phyloP scores from a whole-genome alignment of 2,329 filamentous ascomycete species.

The Lecanosticta acicola region DNA sequence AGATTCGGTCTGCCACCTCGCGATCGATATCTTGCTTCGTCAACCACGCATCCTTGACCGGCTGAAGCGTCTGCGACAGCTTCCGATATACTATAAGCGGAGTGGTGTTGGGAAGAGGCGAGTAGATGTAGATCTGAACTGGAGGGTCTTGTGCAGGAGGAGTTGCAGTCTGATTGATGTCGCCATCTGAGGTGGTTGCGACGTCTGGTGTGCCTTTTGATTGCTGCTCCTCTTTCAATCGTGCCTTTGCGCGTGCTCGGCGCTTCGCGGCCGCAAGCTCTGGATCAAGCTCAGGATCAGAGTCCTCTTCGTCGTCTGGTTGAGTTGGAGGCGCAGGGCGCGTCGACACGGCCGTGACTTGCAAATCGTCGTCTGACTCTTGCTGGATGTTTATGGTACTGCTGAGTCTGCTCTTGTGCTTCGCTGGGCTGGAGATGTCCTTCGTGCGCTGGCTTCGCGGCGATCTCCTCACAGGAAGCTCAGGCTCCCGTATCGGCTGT shows the following conservation, averaged over 20 bases:
- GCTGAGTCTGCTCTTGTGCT: conserved; percentile 3
- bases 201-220: conserved; percentile 7
- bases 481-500: conserved; percentile 6
- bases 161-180: conserved; percentile 3
- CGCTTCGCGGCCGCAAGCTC: conserved; percentile 40
- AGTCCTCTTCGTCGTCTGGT: conserved; percentile 34
- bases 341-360: conserved; percentile 4
- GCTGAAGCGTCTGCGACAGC: conserved; percentile 60
- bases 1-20: conserved; percentile 51
- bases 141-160: conserved; percentile 41
- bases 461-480: conserved; percentile 10
- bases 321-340: conserved; percentile 3
- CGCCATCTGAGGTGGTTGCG: conserved; percentile 5
- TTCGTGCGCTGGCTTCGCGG: conserved; percentile 14
- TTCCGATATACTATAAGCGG: conserved; percentile 60
- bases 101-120: conserved; percentile 56
- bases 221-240: conserved; percentile 8
- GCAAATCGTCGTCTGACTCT: conserved; percentile 19
- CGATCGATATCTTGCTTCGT: conserved; percentile 52
- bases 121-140: conserved; percentile 63
- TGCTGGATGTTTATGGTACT: conserved; percentile 10
- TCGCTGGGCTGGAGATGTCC: conserved; percentile 4
- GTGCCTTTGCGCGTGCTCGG: conserved; percentile 36
- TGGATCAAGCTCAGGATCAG: conserved; percentile 37
- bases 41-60: conserved; percentile 67